phyloP scores from a whole-genome alignment of 2,329 filamentous ascomycete species.

The Calonectria naviculata region DNA sequence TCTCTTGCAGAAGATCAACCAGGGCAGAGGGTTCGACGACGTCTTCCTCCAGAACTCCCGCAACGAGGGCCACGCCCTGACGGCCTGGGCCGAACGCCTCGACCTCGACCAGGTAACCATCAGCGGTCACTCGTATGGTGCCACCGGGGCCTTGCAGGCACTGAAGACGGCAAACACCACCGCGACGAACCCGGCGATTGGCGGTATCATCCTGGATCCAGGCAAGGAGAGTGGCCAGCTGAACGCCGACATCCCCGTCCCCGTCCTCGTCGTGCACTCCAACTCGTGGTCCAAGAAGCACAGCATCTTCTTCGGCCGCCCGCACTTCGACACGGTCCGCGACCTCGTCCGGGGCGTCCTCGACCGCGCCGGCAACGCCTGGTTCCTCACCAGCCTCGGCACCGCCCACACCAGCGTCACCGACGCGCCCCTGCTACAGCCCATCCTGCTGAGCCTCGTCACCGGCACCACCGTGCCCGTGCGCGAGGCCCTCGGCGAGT shows the following conservation, averaged over 20 bases:
- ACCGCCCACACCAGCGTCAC: constrained; percentile 73
- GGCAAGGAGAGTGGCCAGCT: constrained; percentile 73
- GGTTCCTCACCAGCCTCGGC: constrained; percentile 66
- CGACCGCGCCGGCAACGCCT: constrained; percentile 55
- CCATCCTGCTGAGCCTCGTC: constrained; percentile 68
- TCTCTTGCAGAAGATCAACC: constrained; percentile 54
- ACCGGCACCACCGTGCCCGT: constrained; percentile 71
- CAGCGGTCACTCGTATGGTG: constrained; percentile 74
- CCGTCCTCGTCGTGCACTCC: constrained; percentile 71
- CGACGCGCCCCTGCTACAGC: constrained; percentile 74
- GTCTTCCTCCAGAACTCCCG: constrained; percentile 56
- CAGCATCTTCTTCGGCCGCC: constrained; percentile 69
- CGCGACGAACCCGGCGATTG: constrained; percentile 56
- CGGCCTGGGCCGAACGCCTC: constrained; percentile 64
- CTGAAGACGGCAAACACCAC: constrained; percentile 56
- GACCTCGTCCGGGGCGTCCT: constrained; percentile 63
- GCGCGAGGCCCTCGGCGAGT: constrained; percentile 66
- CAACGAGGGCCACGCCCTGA: constrained; percentile 57
- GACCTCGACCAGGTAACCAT: constrained; percentile 65
- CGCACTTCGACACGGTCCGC: constrained; percentile 73
- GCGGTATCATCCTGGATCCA: constrained; percentile 72
- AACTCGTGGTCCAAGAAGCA: constrained; percentile 70
- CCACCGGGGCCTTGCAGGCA: constrained; percentile 70
- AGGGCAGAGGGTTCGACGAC: constrained; percentile 48
- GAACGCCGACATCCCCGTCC: constrained; percentile 68